Evolutionary conservation across 805 yeast genomes (phyloP).

Genomic region (Wickerhamiella musiphila): DNA sequence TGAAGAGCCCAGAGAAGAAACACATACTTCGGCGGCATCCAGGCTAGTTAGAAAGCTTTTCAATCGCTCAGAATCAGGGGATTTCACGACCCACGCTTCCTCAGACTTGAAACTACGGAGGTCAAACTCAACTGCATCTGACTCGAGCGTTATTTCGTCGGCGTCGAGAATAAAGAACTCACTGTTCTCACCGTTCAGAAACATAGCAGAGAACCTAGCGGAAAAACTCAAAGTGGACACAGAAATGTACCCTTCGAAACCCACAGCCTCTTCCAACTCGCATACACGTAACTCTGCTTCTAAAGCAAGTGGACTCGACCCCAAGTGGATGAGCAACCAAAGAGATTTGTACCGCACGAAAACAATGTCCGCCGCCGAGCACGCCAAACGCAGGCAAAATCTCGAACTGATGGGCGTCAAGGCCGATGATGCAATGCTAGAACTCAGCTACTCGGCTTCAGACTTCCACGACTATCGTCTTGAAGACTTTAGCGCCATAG

Average conservation of each 20-base stretch:
- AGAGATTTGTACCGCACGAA: conserved; percentile 57
- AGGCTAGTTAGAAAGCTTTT: conserved; percentile 6
- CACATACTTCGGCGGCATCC: background rate
- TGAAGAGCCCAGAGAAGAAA: no score
- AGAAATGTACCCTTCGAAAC: conserved; percentile 9
- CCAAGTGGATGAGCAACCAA: conserved; percentile 34
- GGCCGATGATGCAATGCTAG: conserved; percentile 8
- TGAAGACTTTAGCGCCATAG: conserved; percentile 17
- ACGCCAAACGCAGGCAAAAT: conserved; percentile 49
- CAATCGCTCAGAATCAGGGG: background rate
- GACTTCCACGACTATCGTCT: conserved; percentile 15
- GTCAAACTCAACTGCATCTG: background rate
- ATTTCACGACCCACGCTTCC: background rate
- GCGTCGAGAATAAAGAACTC: conserved; percentile 1
- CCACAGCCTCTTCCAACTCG: background rate
- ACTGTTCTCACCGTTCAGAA: background rate
- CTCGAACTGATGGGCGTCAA: conserved; percentile 15
- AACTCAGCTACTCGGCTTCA: conserved; percentile 2
- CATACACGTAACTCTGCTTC: conserved; percentile 2
- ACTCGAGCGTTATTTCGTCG: background rate
- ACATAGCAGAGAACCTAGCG: conserved; percentile 3
- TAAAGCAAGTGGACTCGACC: conserved; percentile 4
- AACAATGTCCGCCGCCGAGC: conserved; percentile 49
- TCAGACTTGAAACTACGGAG: background rate
- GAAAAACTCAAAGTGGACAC: conserved; percentile 5